Base-by-base conservation (phyloP, 495 filamentous ascomycete species). In the Podospora conica region DNA sequence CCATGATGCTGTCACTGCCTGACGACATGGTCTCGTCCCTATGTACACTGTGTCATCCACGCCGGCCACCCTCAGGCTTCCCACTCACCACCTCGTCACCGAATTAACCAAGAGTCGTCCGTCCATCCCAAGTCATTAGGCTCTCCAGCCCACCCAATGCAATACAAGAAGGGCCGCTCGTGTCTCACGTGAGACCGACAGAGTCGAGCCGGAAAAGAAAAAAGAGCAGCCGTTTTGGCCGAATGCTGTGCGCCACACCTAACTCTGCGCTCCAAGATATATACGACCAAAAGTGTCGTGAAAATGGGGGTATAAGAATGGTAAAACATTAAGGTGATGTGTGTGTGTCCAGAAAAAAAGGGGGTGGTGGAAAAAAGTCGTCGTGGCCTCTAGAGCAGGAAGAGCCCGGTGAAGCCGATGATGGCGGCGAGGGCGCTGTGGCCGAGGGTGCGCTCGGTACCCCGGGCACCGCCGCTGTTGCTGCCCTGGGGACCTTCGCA, bases 381-480 rank as follows among this genome's bases (percentile, higher is more conserved):
- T 15, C 56, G 15, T 9, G n/a, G 65, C 33, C 5, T n/a, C 40
- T 70, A 84, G 48, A 83, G 65, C 65, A 77, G 72, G 24, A 84
- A 71, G 73, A 82, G 76, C 9, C 71, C 81, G 15, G 74, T 79
- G 29, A 84, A 72, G 11, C 79, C 82, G 18, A 84, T 65, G 3
- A 83, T 71, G 31, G 77, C 81, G n/a, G 82, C 82, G 64, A 84
- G 80, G 8, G 81, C 72, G 58, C 81, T 83, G 6, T 78, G 77
- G 12, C 80, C 79, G 22, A 82, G 60, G 3, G 71, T 75, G 57
- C 74, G 71, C 31, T 83, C 80, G 62, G 73, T 76, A 8, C 74
- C 72, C 1, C 74, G 60, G n/a, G 56, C 71, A 20, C 74, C 77
- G 21, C 75, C 58, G 66, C 69, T 54, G 67, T 69, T 57, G 33